Conservation (phyloP, 2,329 filamentous ascomycete species). For the Ceratocystis alfenasii region DNA sequence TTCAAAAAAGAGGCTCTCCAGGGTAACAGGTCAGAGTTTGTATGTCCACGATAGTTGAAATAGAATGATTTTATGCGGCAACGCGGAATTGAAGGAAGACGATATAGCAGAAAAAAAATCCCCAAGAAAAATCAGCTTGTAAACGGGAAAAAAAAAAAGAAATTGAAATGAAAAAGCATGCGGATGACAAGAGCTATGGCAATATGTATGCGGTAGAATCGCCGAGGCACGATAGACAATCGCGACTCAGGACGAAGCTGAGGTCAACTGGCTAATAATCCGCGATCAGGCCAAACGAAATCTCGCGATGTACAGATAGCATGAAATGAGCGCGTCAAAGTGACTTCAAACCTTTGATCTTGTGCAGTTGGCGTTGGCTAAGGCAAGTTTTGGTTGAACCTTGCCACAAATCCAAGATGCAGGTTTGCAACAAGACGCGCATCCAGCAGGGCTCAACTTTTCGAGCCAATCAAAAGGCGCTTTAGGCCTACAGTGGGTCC, state of each 20-base stretch:
- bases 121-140: not conserved
- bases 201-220: not conserved
- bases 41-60: not conserved
- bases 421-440: constrained; percentile 15
- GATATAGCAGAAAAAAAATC: not conserved
- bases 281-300: not conserved
- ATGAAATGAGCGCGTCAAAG: constrained; percentile 11
- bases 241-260: not conserved
- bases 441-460: constrained; percentile 5
- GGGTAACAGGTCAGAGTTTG: not conserved
- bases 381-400: constrained; percentile 5
- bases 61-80: not conserved
- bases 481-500: not conserved
- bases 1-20: not conserved
- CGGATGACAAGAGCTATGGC: not conserved
- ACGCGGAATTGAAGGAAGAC: not conserved
- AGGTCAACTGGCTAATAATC: not conserved
- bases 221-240: not conserved
- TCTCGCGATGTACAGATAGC: not conserved
- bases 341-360: not conserved
- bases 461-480: not conserved
- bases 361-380: not conserved
- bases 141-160: constrained; percentile 1
- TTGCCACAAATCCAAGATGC: constrained; percentile 8
- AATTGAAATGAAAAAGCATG: constrained; percentile 12